phyloP scores from a whole-genome alignment of 768 basidiomycete genomes.

The Mycena belliarum region DNA sequence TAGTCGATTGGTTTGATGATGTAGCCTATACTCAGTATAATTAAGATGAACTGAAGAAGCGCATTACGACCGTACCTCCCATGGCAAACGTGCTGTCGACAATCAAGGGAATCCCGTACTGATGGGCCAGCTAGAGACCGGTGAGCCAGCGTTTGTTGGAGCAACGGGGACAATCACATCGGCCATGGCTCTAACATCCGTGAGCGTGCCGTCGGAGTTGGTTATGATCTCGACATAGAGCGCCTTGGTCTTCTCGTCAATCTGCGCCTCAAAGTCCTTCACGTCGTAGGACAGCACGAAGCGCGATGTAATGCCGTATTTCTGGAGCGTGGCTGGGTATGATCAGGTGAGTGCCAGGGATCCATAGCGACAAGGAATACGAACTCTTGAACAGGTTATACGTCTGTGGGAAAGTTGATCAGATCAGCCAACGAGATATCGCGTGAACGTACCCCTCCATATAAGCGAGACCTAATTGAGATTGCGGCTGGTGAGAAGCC shows the following conservation, averaged over 20 bases:
- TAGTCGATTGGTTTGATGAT: slow-evolving; percentile 50
- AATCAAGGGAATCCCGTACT: slow-evolving; percentile 50
- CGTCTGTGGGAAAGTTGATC: too few species aligned
- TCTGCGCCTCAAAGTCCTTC: slow-evolving; percentile 41
- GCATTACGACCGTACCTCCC: slow-evolving; percentile 34
- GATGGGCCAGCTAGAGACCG: slow-evolving; percentile 46
- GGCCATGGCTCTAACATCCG: slow-evolving; percentile 47
- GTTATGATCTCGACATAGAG: slow-evolving; percentile 55
- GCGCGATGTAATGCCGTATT: slow-evolving; percentile 41
- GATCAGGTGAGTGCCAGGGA: not conserved
- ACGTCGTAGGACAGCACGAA: slow-evolving; percentile 45
- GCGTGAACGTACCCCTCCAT: slow-evolving; percentile 71
- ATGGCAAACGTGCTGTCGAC: slow-evolving; percentile 57
- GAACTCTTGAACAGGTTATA: slow-evolving; percentile 71
- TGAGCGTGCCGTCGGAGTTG: slow-evolving; percentile 53
- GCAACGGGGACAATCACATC: slow-evolving; percentile 32
- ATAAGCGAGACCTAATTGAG: slow-evolving; percentile 48
- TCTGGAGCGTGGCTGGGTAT: slow-evolving; percentile 40
- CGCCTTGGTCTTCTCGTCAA: slow-evolving; percentile 54
- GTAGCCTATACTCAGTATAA: slow-evolving; percentile 31
- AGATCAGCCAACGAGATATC: too few species aligned
- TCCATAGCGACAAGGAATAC: not conserved
- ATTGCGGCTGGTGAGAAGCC: not conserved
- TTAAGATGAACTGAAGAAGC: not conserved
- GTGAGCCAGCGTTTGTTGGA: not conserved